These are phyloP conservation scores for Fusarium albosuccineum DNA, from an alignment of 2,329 filamentous ascomycete species.

Conservation along the genomic window DNA sequence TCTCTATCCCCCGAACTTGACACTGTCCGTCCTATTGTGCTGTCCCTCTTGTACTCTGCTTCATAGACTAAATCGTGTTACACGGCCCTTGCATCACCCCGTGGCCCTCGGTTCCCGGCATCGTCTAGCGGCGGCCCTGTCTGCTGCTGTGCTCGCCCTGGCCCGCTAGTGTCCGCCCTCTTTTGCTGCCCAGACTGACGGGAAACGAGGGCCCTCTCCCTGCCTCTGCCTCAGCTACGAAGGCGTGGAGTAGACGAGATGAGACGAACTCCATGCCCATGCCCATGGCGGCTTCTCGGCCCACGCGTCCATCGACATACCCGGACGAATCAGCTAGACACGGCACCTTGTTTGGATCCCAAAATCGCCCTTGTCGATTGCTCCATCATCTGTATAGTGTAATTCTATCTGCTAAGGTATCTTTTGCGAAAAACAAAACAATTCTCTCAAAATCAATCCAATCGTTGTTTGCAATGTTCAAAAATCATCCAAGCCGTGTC, in stretches of 20 bases:
- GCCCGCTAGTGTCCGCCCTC: neutral
- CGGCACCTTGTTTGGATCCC: neutral
- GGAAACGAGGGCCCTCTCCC: constrained; percentile 10
- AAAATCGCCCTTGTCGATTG: neutral
- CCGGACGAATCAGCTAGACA: neutral
- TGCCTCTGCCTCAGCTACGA: neutral
- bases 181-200: neutral
- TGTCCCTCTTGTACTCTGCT: no score
- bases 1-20: neutral
- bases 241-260: neutral
- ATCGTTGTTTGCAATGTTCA: constrained; percentile 16
- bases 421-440: constrained; percentile 33
- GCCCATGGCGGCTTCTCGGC: no score
- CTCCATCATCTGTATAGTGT: constrained; percentile 8
- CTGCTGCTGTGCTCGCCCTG: neutral
- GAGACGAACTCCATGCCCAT: neutral
- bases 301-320: neutral
- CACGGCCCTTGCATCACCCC: constrained; percentile 19
- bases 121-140: neutral
- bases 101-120: neutral
- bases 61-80: no score
- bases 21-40: neutral
- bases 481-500: constrained; percentile 40
- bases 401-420: constrained; percentile 43
- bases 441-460: constrained; percentile 17